These are phyloP conservation scores for Rasamsonia emersonii DNA, from an alignment of 2,329 filamentous ascomycete species.

Conservation along the genomic window DNA sequence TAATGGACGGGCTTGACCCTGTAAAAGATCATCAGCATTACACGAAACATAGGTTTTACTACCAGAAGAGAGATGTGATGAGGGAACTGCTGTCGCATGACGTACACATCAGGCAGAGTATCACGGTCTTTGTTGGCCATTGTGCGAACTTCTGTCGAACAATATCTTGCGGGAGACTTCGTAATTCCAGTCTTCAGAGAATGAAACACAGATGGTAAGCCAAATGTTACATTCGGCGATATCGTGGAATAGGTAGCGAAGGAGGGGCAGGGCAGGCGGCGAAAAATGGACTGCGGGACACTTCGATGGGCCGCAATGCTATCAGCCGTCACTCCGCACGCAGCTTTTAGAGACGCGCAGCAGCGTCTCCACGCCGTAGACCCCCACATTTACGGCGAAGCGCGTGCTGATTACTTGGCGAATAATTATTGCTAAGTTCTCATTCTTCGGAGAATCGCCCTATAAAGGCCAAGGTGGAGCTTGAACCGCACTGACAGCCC, in stretches of 20 bases:
- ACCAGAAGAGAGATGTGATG: constrained; percentile 2
- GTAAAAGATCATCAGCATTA: constrained; percentile 6
- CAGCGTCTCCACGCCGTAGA: constrained; percentile 16
- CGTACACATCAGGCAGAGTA: constrained; percentile 37
- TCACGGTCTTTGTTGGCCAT: constrained; percentile 39
- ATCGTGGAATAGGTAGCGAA: constrained; percentile 11
- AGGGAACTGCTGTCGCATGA: constrained; percentile 9
- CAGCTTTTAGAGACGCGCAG: constrained; percentile 20
- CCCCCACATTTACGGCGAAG: constrained; percentile 23
- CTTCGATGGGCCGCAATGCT: constrained; percentile 17
- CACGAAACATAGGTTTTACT: neutral
- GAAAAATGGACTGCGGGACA: constrained; percentile 16
- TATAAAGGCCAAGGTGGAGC: constrained; percentile 15
- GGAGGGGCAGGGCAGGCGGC: constrained; percentile 15
- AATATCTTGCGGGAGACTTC: constrained; percentile 21
- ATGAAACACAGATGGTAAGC: constrained; percentile 10
- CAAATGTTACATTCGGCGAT: constrained; percentile 4
- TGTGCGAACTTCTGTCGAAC: constrained; percentile 33
- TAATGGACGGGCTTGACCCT: constrained; percentile 82
- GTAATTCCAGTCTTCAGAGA: constrained; percentile 11
- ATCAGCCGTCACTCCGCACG: constrained; percentile 17
- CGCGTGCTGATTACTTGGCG: constrained; percentile 4
- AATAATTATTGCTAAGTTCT: constrained; percentile 1
- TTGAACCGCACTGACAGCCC: constrained; percentile 16
- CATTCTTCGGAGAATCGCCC: neutral